These are phyloP conservation scores for Aethionema arabicum DNA, from an alignment of 345 rosid species.

Conservation along the genomic window DNA sequence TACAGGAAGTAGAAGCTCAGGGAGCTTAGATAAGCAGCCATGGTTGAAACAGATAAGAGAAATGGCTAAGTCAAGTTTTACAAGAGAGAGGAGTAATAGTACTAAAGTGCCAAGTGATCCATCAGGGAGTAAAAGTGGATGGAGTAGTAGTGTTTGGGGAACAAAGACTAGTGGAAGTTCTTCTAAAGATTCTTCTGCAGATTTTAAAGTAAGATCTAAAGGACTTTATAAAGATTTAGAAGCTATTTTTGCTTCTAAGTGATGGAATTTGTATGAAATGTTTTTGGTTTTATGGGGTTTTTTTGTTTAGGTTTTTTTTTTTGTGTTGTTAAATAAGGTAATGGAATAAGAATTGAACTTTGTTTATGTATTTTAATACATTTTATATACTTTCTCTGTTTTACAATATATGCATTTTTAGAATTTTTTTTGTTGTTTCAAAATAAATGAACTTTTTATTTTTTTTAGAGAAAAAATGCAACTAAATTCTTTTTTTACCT, in stretches of 20 bases:
- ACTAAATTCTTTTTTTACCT: no score
- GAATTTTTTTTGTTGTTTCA: no score
- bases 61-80: constrained; percentile 79
- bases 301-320: not conserved
- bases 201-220: constrained; percentile 52
- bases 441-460: no score
- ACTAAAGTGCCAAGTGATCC: constrained; percentile 64
- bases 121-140: constrained; percentile 60
- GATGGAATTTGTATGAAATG: constrained; percentile 15
- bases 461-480: no score
- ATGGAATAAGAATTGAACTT: no score
- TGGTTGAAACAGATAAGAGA: constrained; percentile 76
- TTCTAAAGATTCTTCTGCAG: constrained; percentile 49
- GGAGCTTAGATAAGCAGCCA: constrained; percentile 58
- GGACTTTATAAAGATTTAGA: constrained; percentile 76
- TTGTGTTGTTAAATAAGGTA: not conserved
- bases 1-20: constrained; percentile 60
- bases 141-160: constrained; percentile 73
- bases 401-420: no score
- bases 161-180: constrained; percentile 65
- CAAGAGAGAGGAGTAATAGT: constrained; percentile 48
- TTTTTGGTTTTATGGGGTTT: not conserved
- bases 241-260: constrained; percentile 77
- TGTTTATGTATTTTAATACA: no score
- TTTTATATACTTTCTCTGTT: no score